Percentiles rank a stretch among this genome's conserved stretches.
Conservation (phyloP, 2,329 filamentous ascomycete genomes). For the Fusarium protoensiforme region DNA sequence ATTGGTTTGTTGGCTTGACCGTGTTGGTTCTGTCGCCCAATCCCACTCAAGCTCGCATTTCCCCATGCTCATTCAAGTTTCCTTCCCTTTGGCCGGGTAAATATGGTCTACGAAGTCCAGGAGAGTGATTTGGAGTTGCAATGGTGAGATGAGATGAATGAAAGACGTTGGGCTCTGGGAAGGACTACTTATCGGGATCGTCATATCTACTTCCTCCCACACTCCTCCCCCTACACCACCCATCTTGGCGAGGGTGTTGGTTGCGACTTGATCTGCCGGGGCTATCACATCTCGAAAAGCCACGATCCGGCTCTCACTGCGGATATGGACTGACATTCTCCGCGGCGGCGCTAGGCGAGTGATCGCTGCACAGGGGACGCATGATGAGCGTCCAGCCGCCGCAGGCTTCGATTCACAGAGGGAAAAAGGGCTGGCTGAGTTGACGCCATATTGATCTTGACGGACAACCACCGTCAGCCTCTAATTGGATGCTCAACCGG, state of each 20-base stretch:
- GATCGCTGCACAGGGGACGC: constrained; percentile 14
- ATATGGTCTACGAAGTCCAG: background rate
- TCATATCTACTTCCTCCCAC: background rate
- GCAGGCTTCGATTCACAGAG: background rate
- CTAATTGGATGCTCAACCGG: constrained; percentile 13
- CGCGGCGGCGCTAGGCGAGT: constrained; percentile 27
- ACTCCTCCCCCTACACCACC: background rate
- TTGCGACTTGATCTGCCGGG: background rate
- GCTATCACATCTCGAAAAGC: constrained; percentile 40
- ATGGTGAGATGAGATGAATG: background rate
- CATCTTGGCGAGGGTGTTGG: background rate
- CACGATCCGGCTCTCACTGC: constrained; percentile 7
- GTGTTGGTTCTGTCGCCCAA: background rate
- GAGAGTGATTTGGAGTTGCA: background rate
- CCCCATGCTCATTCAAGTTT: background rate
- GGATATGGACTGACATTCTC: background rate
- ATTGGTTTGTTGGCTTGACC: constrained; percentile 30
- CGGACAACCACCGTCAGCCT: background rate
- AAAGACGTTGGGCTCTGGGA: background rate
- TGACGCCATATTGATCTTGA: constrained; percentile 13
- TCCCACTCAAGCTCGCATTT: constrained; percentile 4
- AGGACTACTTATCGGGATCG: background rate
- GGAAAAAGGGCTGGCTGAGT: constrained; percentile 5
- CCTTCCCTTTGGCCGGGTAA: background rate
- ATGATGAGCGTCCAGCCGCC: background rate